These are phyloP conservation scores for Aspergillus affinis DNA, from an alignment of 495 filamentous ascomycete species.

Conservation along the genomic window DNA sequence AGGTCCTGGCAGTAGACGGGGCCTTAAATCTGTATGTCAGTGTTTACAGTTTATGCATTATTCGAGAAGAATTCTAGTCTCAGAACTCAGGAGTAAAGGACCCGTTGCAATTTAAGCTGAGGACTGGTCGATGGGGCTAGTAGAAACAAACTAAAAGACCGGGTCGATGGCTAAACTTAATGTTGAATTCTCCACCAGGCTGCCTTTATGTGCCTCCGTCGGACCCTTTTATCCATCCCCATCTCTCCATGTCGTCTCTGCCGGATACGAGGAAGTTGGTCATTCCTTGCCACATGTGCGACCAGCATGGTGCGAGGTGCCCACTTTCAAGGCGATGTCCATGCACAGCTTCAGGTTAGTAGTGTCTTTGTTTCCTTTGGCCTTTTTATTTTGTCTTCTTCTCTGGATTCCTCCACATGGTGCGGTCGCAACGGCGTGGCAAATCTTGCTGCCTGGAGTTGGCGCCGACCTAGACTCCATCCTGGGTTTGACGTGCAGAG, in stretches of 20 bases:
- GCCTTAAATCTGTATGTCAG: no score
- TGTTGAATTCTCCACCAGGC: neutral
- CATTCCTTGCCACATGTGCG: conserved; percentile 10
- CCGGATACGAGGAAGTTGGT: conserved; percentile 10
- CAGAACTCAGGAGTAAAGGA: no score
- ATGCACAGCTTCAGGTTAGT: conserved; percentile 33
- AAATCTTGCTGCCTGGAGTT: neutral
- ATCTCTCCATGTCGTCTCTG: neutral
- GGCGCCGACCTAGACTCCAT: no score
- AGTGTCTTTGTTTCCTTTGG: conserved; percentile 1
- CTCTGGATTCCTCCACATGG: neutral
- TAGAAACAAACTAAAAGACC: neutral
- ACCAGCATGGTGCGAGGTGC: conserved; percentile 42
- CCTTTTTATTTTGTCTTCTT: conserved; percentile 1
- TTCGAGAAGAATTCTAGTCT: no score
- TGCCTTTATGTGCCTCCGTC: no score
- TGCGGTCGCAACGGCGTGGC: neutral
- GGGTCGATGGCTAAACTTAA: neutral
- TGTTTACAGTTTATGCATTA: no score
- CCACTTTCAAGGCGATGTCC: conserved; percentile 37
- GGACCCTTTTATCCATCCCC: neutral
- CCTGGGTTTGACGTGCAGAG: neutral
- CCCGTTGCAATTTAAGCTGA: no score
- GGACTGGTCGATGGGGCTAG: neutral
- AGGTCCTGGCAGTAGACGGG: no score